A percentile compares a stretch with the other conserved stretches of the same genome.
Evolutionary conservation across 805 yeast species (phyloP).

Genomic region (Yamadazyma ubonensis): DNA sequence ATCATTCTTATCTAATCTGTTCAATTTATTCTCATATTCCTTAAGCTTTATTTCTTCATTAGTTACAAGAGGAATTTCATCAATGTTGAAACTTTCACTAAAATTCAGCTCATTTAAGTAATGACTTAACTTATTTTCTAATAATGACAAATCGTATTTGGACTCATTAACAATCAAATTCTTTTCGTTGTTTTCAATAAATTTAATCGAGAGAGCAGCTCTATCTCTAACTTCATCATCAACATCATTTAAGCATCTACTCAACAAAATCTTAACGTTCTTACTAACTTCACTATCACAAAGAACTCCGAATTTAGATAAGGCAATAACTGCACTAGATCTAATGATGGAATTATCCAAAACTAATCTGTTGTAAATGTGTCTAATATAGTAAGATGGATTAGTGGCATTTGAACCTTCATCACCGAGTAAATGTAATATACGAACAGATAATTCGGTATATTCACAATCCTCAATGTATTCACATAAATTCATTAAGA

Average conservation of each 20-base stretch:
- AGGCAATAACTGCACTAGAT: slow-evolving; percentile 91
- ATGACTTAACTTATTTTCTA: slow-evolving; percentile 72
- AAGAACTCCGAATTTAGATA: slow-evolving; percentile 84
- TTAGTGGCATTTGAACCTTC: slow-evolving; percentile 88
- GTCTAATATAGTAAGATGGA: slow-evolving; percentile 91
- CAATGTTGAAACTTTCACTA: slow-evolving; percentile 65
- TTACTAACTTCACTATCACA: slow-evolving; percentile 65
- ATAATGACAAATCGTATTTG: slow-evolving; percentile 68
- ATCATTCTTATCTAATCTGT: slow-evolving; percentile 31
- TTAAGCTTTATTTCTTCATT: slow-evolving; percentile 68
- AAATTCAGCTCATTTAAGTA: slow-evolving; percentile 61
- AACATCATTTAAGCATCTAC: slow-evolving; percentile 80
- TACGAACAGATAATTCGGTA: slow-evolving; percentile 90
- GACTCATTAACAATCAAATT: slow-evolving; percentile 63
- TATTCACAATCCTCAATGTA: slow-evolving; percentile 98
- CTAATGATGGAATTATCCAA: slow-evolving; percentile 93
- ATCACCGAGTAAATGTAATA: slow-evolving; percentile 86
- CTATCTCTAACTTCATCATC: slow-evolving; percentile 99
- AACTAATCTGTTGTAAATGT: slow-evolving; percentile 94
- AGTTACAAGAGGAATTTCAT: slow-evolving; percentile 61
- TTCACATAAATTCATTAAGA: slow-evolving; percentile 88
- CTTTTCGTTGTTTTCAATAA: slow-evolving; percentile 43
- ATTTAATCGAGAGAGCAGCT: slow-evolving; percentile 80
- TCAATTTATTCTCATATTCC: slow-evolving; percentile 55
- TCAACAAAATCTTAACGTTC: slow-evolving; percentile 72